Evolutionary conservation across 805 yeast genomes (phyloP), one percentile per base, ranked within the genome.

Genomic region (Candida dajiaensis): DNA sequence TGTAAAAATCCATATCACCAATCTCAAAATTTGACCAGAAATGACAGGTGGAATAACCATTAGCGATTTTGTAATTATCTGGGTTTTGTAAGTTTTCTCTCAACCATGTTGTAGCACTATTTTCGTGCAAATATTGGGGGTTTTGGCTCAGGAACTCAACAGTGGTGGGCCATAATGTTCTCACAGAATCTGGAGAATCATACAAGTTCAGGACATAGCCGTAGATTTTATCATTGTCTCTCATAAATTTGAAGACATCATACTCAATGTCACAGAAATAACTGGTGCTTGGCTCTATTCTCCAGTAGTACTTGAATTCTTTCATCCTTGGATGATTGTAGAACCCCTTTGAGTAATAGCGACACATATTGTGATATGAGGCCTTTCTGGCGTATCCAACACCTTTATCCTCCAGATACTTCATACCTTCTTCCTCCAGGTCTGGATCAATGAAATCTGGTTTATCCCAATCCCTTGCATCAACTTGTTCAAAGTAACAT

Each of bases 11-110:
- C 85, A 89, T 75, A 56, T 85, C 82, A 12, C 82, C 92, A 46
- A 88, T 84, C 59, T 89, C 96, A 55, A 88, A 89, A 63, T 88
- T 89, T 21, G 90, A 79, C 96, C 96, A 89, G 65, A 89, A 88
- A 65, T 89, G 96, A 58, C 96, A 89, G 1, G 71, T 80, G 63
- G 69, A 80, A 66, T 69, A 70, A 12, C 78, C 78, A 18, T 67
- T 59, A 1, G 77, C 69, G 3, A 51, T 56, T n/a, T 62, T 57
- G 46, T 64, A 70, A 52, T 71, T 74, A 7, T 62, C 58, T 12
- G 81, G 85, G 56, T 70, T 76, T 58, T 67, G 81, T 65, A 59
- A 59, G 59, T 72, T 76, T 70, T 80, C 78, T 42, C 81, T 74
- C 38, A 86, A 59, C 80, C 84, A 86, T 38, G 74, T 77, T 57